Evolutionary conservation across 2,329 filamentous ascomycete genomes (phyloP).

Genomic region (Scolecobasidium constrictum): DNA sequence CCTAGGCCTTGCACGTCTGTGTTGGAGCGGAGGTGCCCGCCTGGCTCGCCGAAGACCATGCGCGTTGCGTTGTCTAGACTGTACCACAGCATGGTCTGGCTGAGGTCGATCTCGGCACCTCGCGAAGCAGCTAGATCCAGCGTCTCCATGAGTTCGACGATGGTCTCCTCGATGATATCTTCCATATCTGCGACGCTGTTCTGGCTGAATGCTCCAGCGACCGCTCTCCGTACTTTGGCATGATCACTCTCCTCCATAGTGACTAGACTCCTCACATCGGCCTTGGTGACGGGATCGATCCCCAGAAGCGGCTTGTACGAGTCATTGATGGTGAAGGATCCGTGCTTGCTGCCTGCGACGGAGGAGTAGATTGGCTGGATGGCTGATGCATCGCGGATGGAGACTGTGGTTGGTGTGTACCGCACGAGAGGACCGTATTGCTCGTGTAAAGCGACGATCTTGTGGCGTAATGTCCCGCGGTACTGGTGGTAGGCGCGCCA

Average conservation of each 20-base stretch:
- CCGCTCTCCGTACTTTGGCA: neutral
- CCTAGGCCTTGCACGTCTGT: neutral
- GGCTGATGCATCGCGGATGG: neutral
- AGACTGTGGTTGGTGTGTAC: neutral
- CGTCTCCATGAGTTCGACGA: neutral
- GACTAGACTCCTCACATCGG: neutral
- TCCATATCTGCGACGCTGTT: neutral
- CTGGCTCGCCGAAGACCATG: neutral
- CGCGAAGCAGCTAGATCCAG: neutral
- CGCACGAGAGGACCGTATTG: constrained; percentile 18
- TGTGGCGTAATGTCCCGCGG: constrained; percentile 1
- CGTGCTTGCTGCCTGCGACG: no score
- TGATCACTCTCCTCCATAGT: neutral
- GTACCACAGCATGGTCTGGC: neutral
- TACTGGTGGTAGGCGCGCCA: neutral
- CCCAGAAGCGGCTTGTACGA: neutral
- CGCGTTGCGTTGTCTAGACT: neutral
- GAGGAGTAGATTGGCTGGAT: neutral
- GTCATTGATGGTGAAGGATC: neutral
- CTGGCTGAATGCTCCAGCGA: neutral
- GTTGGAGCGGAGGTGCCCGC: neutral
- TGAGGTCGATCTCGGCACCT: neutral
- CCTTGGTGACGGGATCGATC: neutral
- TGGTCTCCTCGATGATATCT: neutral
- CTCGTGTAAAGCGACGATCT: constrained; percentile 18